phyloP scores from a whole-genome alignment of 768 basidiomycete genomes.

The Boletus speciosus region DNA sequence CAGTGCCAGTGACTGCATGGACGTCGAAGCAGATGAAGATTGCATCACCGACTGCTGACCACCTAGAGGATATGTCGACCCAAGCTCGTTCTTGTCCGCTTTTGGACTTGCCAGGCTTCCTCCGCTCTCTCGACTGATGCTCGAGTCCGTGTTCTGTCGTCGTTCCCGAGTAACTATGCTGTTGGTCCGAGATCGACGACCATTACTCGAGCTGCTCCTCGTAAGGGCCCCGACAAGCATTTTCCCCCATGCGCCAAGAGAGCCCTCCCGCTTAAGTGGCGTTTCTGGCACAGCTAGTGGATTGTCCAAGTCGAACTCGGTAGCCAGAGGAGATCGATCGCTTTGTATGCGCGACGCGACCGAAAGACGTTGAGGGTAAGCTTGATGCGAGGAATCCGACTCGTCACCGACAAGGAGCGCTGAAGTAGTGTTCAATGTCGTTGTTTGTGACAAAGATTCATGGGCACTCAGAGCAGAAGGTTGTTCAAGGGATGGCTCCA shows the following conservation, averaged over 20 bases:
- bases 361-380: slow-evolving; percentile 59
- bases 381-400: slow-evolving; percentile 47
- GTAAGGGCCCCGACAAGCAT: slow-evolving; percentile 61
- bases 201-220: slow-evolving; percentile 60
- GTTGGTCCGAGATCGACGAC: slow-evolving; percentile 77
- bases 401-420: slow-evolving; percentile 42
- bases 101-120: slow-evolving; percentile 63
- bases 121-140: slow-evolving; percentile 72
- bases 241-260: slow-evolving; percentile 66
- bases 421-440: slow-evolving; percentile 41
- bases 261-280: slow-evolving; percentile 57
- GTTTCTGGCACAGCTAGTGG: slow-evolving; percentile 38
- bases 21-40: slow-evolving; percentile 64
- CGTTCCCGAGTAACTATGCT: slow-evolving; percentile 66
- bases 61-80: slow-evolving; percentile 37
- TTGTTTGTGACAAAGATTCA: slow-evolving; percentile 47
- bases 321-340: slow-evolving; percentile 54
- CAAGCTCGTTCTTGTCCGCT: slow-evolving; percentile 49
- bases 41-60: slow-evolving; percentile 53
- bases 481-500: slow-evolving; percentile 56
- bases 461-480: slow-evolving; percentile 43
- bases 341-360: slow-evolving; percentile 57
- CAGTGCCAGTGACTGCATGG: slow-evolving; percentile 58
- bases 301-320: slow-evolving; percentile 52
- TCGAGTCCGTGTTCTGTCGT: slow-evolving; percentile 68